Evolutionary conservation across 1,139 yeast species (phyloP), one percentile per base, ranked within the genome.

Genomic region (Saccharomycopsis crataegensis): DNA sequence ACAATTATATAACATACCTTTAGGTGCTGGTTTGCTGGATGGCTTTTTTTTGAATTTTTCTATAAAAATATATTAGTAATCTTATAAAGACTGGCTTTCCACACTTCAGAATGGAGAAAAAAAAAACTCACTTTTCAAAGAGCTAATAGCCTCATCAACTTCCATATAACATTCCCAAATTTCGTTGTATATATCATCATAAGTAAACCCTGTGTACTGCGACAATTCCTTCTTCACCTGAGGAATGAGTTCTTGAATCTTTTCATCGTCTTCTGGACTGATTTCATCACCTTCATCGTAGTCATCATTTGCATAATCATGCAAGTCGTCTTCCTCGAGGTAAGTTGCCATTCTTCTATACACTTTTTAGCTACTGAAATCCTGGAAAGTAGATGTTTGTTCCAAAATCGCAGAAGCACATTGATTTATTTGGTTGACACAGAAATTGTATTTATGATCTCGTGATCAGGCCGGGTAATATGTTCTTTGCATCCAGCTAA

Each of bases 111-210:
- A 12, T 43, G n/a, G 16, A 6, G 12, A 6, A 5, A 4, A 42
- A 11, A 42, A n/a, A 60, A 65, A 76, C 62, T 68, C 70, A 49
- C 74, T 67, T 60, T 76, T 77, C 53, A 86, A 64, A 58, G 81
- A 84, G 42, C 68, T 72, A 11, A 81, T 62, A 0, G 88, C 67
- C n/a, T 75, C 74, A 3, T 75, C 79, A 7, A 81, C 61, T 50
- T 80, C 82, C 63, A 79, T 79, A 64, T 82, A 82, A 62, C 80
- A 79, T 61, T 72, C 73, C 74, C 82, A 83, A 12, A 86, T 70
- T 0, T 82, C 72, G 59, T 82, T 86, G 60, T 81, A 78, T 57
- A 86, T 67, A 48, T 76, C 79, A 11, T 70, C 62, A 33, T 81
- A 86, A 6, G 74, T 70, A 51, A 81, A 73, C 8, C 72, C 73